Evolutionary conservation across 495 filamentous ascomycete species (phyloP).

Genomic region (Gamarada debralockiae): DNA sequence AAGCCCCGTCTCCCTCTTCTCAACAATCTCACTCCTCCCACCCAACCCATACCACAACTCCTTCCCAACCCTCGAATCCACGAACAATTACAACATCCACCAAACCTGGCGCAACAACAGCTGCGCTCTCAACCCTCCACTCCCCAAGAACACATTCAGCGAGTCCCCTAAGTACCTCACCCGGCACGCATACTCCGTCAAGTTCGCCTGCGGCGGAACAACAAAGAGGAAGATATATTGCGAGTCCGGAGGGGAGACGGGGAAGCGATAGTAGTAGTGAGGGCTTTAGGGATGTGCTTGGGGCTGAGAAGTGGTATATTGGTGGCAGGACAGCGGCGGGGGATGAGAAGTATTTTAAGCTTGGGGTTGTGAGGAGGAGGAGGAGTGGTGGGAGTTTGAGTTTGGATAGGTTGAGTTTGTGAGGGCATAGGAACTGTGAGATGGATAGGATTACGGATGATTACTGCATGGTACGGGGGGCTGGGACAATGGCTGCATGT

Average conservation of each 20-base stretch:
- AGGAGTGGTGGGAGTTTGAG: conserved; percentile 52
- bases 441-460: neutral
- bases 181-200: conserved; percentile 5
- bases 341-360: conserved; percentile 82
- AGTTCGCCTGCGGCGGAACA: neutral
- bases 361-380: conserved; percentile 52
- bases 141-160: conserved; percentile 25
- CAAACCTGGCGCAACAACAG: conserved; percentile 18
- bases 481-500: no score
- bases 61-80: conserved; percentile 12
- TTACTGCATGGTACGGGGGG: neutral
- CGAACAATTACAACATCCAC: conserved; percentile 11
- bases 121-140: conserved; percentile 18
- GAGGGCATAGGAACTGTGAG: conserved; percentile 16
- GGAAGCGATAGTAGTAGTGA: conserved; percentile 78
- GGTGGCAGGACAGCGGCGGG: conserved; percentile 80
- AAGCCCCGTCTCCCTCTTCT: conserved; percentile 13
- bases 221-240: conserved; percentile 13
- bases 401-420: conserved; percentile 53
- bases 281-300: conserved; percentile 71
- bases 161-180: conserved; percentile 17
- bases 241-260: conserved; percentile 39
- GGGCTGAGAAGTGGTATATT: conserved; percentile 84
- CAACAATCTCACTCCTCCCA: conserved; percentile 7
- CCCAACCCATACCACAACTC: conserved; percentile 8